phyloP scores from a whole-genome alignment of 352 stramenopile genomes.

The Globisporangium ultimum region DNA sequence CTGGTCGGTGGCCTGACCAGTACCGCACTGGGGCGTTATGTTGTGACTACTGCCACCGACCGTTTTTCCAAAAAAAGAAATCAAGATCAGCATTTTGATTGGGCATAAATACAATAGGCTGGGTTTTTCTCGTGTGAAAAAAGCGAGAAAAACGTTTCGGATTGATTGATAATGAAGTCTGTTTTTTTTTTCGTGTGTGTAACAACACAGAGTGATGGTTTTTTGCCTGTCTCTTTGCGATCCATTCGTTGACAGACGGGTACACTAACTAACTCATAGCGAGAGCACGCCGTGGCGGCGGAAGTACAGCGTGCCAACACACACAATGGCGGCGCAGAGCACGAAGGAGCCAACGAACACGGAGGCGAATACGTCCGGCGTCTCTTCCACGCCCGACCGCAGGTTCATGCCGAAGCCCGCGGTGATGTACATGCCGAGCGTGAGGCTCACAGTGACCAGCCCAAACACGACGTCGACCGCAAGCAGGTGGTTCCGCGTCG shows the following conservation, averaged over 20 bases:
- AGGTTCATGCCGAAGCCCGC: constrained; percentile 70
- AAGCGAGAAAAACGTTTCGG: no score
- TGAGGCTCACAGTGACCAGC: constrained; percentile 52
- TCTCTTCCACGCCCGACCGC: constrained; percentile 25
- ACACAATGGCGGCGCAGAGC: constrained; percentile 26
- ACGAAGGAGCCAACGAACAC: constrained; percentile 30
- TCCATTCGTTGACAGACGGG: no score
- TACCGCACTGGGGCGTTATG: no score
- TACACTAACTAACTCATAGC: not conserved
- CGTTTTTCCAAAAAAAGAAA: no score
- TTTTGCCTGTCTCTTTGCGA: no score
- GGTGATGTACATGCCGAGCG: constrained; percentile 54
- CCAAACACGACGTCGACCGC: constrained; percentile 57
- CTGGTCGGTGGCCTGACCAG: not conserved
- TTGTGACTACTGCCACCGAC: no score
- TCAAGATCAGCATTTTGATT: no score
- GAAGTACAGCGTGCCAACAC: constrained; percentile 14
- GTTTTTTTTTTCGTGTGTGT: no score
- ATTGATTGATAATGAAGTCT: no score
- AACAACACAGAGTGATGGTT: no score
- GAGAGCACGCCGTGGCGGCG: constrained; percentile 11
- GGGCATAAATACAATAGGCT: no score
- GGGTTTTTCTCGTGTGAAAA: no score
- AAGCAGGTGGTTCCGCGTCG: constrained; percentile 61
- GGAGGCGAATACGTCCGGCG: constrained; percentile 29